Percentiles rank a stretch among this genome's conserved stretches.
Evolutionary conservation across 352 stramenopile genomes (phyloP).

Genomic region (Phytophthora crassamura): DNA sequence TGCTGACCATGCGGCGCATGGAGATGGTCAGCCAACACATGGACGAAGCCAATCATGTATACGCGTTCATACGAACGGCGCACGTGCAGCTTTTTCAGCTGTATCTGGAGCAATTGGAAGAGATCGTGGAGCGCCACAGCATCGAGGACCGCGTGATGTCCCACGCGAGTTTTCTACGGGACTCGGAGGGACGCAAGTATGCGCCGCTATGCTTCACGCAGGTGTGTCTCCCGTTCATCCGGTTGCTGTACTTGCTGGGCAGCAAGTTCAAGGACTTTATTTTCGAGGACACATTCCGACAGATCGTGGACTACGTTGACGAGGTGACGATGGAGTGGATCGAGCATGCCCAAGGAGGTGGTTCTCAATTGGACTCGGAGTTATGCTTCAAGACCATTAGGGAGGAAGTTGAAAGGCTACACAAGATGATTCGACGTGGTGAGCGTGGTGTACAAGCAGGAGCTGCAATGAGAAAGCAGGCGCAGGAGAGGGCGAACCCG

Average conservation of each 20-base stretch:
- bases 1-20: conserved; percentile 42
- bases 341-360: conserved; percentile 2
- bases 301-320: conserved; percentile 30
- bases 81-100: conserved; percentile 38
- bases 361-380: conserved; percentile 29
- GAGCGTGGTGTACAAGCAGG: conserved; percentile 21
- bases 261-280: conserved; percentile 59
- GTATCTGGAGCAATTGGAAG: conserved; percentile 38
- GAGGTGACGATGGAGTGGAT: conserved; percentile 39
- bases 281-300: conserved; percentile 44
- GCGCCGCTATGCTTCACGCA: conserved; percentile 51
- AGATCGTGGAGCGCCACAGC: conserved; percentile 40
- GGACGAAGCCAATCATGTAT: conserved; percentile 50
- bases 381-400: conserved; percentile 42
- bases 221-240: conserved; percentile 44
- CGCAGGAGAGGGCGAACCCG: not conserved
- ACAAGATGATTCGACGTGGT: conserved; percentile 38
- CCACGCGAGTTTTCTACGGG: conserved; percentile 34
- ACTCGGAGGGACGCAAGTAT: conserved; percentile 30
- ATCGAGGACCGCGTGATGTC: conserved; percentile 35
- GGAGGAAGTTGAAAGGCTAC: conserved; percentile 35
- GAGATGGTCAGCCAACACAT: conserved; percentile 46
- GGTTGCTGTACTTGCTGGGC: conserved; percentile 45
- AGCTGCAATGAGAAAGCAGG: conserved; percentile 13
- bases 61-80: conserved; percentile 33